Percentiles rank a stretch among this genome's conserved stretches.
Conservation (phyloP, 106 monocot species). For the Acanthochlamys bracteata region DNA sequence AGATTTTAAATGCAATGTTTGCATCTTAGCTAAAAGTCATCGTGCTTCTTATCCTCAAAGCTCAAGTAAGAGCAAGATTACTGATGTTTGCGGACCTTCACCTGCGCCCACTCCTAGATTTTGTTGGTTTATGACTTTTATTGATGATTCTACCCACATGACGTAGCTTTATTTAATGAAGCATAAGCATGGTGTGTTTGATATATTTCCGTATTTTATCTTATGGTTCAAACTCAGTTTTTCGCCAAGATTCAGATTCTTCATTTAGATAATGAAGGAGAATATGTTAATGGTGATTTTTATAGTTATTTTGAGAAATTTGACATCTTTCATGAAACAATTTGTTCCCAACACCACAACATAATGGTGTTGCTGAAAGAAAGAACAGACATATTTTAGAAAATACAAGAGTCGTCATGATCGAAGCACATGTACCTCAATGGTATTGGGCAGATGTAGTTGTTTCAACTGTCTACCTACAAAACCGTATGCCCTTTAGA, state of each 20-base stretch:
- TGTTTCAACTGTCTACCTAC: not conserved
- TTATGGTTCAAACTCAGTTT: not conserved
- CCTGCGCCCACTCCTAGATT: not conserved
- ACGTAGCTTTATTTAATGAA: not conserved
- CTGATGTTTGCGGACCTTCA: slow-evolving; percentile 2
- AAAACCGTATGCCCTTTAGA: slow-evolving; percentile 5
- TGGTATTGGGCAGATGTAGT: not conserved
- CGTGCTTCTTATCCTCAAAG: not conserved
- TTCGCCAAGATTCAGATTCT: not conserved
- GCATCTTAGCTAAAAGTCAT: slow-evolving; percentile 1
- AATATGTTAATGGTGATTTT: not conserved
- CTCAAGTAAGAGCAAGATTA: not conserved
- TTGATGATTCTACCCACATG: not conserved
- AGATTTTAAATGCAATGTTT: not conserved
- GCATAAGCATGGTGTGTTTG: not conserved
- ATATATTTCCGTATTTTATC: not conserved
- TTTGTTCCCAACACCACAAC: slow-evolving; percentile 2
- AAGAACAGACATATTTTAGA: too few relatives aligned
- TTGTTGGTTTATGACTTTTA: not conserved
- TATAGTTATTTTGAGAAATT: not conserved
- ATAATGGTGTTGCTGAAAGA: not conserved
- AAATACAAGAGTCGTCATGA: not conserved
- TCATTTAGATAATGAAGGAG: not conserved
- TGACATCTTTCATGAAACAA: not conserved
- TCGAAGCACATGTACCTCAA: too few relatives aligned